Base-by-base conservation (phyloP, 257 asterid genomes). In the Gardenia jasminoides region DNA sequence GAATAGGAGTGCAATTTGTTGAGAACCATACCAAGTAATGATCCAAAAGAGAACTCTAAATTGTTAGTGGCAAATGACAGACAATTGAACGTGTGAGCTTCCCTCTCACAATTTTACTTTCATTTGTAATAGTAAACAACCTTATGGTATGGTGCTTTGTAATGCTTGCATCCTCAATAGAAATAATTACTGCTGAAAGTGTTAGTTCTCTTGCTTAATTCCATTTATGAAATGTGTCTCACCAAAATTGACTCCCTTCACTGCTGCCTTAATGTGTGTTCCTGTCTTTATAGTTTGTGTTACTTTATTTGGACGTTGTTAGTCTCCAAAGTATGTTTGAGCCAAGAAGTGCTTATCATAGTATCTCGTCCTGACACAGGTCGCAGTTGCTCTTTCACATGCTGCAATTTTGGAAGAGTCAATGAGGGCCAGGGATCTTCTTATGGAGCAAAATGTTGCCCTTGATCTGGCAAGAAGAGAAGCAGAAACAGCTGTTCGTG, bases 371-470 rank as follows among this genome's bases (percentile, higher is more conserved):
- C 74, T 80, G 67, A 78, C 72, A 80, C 89, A 96, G 99, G 99
- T 96, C 3, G 99, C 98, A 41, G 99, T 96, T 89, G 99, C 99
- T 83, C 97, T 96, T 46, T 96, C 99, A 33, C 99, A 96, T 81
- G 99, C 99, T 70, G 98, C 98, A 68, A 96, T 96, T 74, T 82
- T 96, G 79, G 99, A 96, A 84, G 99, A 96, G 85, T 96, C 99
- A 10, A 96, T 92, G 98, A 90, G 94, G 90, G 98, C 99, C 1
- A 85, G 96, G 79, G 97, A 96, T 88, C 98, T 89, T 70, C 96
- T 96, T 44, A 87, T 96, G 93, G 95, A 92, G 79, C 99, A 96
- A 79, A 96, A 96, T 79, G 88, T 89, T 77, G 98, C 97, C 80
- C 94, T 96, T 74, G 97, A 96, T 86, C 86, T 80, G 64, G 99